Conservation (phyloP, 441 rosid genomes). For the Populus tomentosa region DNA sequence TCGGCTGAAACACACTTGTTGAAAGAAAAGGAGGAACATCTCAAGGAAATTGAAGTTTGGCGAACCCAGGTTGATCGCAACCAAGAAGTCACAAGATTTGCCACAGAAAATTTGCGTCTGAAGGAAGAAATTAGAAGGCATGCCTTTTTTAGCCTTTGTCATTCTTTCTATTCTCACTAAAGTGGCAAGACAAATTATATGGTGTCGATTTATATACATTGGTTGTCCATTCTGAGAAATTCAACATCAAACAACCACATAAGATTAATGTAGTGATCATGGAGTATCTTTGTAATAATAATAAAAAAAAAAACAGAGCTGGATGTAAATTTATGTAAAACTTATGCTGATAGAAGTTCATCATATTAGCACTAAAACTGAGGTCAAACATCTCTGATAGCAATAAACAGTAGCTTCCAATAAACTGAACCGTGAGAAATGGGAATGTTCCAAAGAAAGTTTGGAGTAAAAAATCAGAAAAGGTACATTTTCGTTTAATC, state of each 20-base stretch:
- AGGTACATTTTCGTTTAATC: neutral
- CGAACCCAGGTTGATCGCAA: slow-evolving; percentile 79
- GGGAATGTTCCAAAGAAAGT: neutral
- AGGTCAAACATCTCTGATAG: neutral
- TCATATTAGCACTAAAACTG: neutral
- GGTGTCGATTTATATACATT: neutral
- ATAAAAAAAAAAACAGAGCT: neutral
- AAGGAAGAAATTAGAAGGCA: slow-evolving; percentile 96
- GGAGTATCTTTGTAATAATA: neutral
- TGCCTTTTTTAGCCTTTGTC: slow-evolving; percentile 17
- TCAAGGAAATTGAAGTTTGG: slow-evolving; percentile 83
- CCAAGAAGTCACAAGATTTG: slow-evolving; percentile 98
- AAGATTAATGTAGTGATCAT: neutral
- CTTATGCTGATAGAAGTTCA: neutral
- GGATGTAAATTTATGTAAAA: neutral
- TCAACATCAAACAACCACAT: neutral
- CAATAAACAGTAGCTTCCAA: neutral
- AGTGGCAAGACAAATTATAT: neutral
- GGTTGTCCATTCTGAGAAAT: neutral
- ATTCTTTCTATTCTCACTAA: neutral
- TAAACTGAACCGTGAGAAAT: neutral
- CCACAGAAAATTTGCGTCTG: slow-evolving; percentile 85
- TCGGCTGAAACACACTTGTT: slow-evolving; percentile 80
- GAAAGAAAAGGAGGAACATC: slow-evolving; percentile 74
- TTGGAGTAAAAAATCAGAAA: neutral